phyloP scores from a whole-genome alignment of 495 filamentous ascomycete genomes.

The Trichoderma asperelloides region DNA sequence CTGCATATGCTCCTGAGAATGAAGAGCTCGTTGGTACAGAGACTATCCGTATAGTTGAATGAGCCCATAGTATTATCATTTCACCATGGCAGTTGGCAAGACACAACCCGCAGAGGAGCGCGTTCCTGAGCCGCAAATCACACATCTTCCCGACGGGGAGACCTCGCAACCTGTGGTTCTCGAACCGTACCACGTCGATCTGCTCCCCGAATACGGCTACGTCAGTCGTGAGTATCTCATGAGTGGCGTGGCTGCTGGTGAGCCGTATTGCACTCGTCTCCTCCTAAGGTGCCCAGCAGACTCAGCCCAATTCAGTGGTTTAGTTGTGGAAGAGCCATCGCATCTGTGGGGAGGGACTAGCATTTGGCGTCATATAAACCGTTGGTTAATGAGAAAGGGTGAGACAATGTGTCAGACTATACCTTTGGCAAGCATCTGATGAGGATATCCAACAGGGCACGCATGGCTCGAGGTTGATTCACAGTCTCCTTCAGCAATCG shows the following conservation, averaged over 20 bases:
- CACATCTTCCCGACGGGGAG: not conserved
- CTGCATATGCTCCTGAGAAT: not conserved
- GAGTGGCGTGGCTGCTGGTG: not conserved
- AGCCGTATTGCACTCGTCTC: not conserved
- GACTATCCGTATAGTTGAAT: not conserved
- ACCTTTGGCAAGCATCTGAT: not conserved
- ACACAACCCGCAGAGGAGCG: not conserved
- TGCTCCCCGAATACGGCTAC: not conserved
- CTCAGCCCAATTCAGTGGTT: not conserved
- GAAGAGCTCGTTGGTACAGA: not conserved
- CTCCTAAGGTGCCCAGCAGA: not conserved
- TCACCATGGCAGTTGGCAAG: not conserved
- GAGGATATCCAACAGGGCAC: not conserved
- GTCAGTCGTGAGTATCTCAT: not conserved
- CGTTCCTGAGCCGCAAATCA: not conserved
- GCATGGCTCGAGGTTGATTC: not conserved
- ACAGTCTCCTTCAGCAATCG: not conserved
- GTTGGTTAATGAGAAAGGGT: not conserved
- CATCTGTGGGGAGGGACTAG: not conserved
- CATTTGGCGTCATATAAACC: not conserved
- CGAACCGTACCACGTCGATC: not conserved
- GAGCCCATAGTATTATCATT: not conserved
- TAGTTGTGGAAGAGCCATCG: not conserved
- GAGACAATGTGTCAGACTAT: not conserved
- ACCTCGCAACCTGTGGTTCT: not conserved